Evolutionary conservation across 1,139 yeast genomes (phyloP).

Genomic region (Pichia sp.): DNA sequence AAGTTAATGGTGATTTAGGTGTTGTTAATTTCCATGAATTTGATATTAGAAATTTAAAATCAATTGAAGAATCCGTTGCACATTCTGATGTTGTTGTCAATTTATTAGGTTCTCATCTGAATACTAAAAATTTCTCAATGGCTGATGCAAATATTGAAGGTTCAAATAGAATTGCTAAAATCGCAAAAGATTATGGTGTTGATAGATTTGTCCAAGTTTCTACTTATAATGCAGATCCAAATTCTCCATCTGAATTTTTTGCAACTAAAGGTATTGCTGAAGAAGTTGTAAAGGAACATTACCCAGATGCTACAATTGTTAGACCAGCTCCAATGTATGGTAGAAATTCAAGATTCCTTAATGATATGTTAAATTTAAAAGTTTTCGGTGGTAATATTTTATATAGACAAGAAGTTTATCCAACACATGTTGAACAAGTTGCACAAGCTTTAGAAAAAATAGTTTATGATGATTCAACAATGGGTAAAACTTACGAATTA

Average conservation of each 20-base stretch:
- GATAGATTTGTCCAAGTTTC: slow-evolving; percentile 77
- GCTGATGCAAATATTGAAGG: slow-evolving; percentile 80
- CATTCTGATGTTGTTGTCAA: slow-evolving; percentile 81
- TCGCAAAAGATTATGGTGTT: slow-evolving; percentile 65
- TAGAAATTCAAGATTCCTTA: slow-evolving; percentile 65
- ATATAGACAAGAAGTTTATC: slow-evolving; percentile 56
- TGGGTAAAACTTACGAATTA: slow-evolving; percentile 71
- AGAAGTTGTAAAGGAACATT: slow-evolving; percentile 56
- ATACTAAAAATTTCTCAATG: slow-evolving; percentile 75
- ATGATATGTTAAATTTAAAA: slow-evolving; percentile 49
- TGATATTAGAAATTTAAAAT: slow-evolving; percentile 70
- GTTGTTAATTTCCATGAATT: slow-evolving; percentile 81
- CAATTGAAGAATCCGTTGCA: slow-evolving; percentile 73
- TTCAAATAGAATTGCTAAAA: slow-evolving; percentile 70
- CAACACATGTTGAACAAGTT: slow-evolving; percentile 74
- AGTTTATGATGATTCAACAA: slow-evolving; percentile 76
- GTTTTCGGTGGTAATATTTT: slow-evolving; percentile 45
- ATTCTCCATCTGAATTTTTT: slow-evolving; percentile 62
- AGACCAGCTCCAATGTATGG: slow-evolving; percentile 84
- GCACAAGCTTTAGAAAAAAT: slow-evolving; percentile 74
- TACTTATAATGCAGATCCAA: slow-evolving; percentile 67
- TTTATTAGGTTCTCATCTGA: slow-evolving; percentile 71
- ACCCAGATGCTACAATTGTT: slow-evolving; percentile 77
- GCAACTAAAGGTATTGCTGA: slow-evolving; percentile 83
- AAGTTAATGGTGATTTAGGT: slow-evolving; percentile 82